phyloP scores from a whole-genome alignment of 164 flowering plant genomes.

The Vitis rupestris region DNA sequence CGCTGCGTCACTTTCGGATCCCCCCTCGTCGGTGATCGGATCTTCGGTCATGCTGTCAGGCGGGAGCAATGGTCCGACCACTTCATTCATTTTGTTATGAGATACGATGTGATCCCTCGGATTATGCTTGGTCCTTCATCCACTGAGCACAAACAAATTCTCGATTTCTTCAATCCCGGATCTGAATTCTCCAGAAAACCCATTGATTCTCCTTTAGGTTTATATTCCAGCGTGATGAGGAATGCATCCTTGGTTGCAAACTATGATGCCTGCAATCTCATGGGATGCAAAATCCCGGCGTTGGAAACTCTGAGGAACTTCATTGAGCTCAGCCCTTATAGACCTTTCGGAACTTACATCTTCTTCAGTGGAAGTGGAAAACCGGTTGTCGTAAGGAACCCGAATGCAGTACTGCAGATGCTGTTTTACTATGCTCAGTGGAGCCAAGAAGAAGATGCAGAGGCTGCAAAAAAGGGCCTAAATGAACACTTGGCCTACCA shows the following conservation, averaged over 20 bases:
- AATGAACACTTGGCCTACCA: slow-evolving; percentile 49
- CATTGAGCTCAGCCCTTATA: slow-evolving; percentile 6
- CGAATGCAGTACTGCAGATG: slow-evolving; percentile 73
- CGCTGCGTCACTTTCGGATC: slow-evolving; percentile 7
- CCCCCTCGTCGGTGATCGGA: not conserved
- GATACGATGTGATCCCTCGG: slow-evolving; percentile 4
- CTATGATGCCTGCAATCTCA: slow-evolving; percentile 1
- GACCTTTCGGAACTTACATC: slow-evolving; percentile 9
- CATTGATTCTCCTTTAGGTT: too few species aligned
- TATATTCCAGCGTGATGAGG: not conserved
- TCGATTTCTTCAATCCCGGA: not conserved
- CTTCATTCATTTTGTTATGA: slow-evolving; percentile 3
- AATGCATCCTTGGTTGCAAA: slow-evolving; percentile 1
- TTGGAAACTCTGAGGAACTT: not conserved
- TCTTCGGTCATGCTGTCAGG: not conserved
- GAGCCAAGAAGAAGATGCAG: slow-evolving; percentile 23
- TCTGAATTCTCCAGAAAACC: not conserved
- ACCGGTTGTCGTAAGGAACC: slow-evolving; percentile 33
- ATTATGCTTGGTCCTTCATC: not conserved
- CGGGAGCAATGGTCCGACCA: slow-evolving; percentile 2
- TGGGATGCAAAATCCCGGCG: not conserved
- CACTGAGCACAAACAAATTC: not conserved
- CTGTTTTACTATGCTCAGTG: slow-evolving; percentile 58
- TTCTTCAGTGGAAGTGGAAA: not conserved
- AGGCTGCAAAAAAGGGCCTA: slow-evolving; percentile 36